Conservation (phyloP, 495 filamentous ascomycete genomes). For the Xylaria acuta region DNA sequence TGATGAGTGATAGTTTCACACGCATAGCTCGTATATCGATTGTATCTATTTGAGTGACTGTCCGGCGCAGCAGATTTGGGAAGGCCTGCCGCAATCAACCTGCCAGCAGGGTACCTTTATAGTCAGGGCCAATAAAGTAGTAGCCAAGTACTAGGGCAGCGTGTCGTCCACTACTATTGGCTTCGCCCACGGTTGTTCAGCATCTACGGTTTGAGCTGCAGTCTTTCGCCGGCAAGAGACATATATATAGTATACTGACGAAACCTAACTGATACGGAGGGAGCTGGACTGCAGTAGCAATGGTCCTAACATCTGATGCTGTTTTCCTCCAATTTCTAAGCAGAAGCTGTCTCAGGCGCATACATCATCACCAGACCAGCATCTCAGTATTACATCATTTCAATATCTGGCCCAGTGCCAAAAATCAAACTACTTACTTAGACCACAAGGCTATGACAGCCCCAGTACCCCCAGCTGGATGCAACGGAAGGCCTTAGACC, state of each 20-base stretch:
- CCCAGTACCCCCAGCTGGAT: not conserved
- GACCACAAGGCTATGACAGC: slow-evolving; percentile 11
- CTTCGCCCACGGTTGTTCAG: not conserved
- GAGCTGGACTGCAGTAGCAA: not conserved
- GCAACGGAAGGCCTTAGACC: not conserved
- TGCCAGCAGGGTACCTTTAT: slow-evolving; percentile 12
- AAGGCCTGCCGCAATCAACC: not conserved
- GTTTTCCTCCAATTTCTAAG: not conserved
- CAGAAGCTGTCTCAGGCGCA: not conserved
- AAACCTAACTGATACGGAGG: slow-evolving; percentile 3
- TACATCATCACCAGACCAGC: not conserved
- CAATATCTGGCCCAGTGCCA: not conserved
- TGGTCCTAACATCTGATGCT: not conserved
- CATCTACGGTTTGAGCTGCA: not conserved
- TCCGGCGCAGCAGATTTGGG: not conserved
- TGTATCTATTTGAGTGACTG: slow-evolving; percentile 9
- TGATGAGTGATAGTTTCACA: slow-evolving; percentile 13
- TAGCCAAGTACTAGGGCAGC: slow-evolving; percentile 2
- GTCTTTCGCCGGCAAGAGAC: not conserved
- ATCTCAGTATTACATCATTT: not conserved
- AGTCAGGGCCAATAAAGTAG: not conserved
- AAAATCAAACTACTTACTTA: not conserved
- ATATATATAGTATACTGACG: not conserved
- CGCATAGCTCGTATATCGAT: slow-evolving; percentile 18
- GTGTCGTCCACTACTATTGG: not conserved